These are phyloP conservation scores for Metschnikowia borealis DNA, from an alignment of 805 yeast species.

Conservation along the genomic window DNA sequence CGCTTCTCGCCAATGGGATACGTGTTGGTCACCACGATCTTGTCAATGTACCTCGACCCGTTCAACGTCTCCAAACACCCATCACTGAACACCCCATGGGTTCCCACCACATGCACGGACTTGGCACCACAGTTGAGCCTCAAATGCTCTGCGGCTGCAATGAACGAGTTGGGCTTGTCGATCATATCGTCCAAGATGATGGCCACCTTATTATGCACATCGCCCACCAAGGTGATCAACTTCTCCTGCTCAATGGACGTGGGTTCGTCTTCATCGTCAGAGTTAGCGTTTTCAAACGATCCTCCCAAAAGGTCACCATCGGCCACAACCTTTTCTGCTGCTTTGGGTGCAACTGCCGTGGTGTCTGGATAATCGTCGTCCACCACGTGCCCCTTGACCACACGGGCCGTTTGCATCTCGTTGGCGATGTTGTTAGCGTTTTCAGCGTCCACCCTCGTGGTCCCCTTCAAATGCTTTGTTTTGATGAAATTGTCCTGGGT, in stretches of 20 bases:
- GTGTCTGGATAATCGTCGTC: slow-evolving; percentile 63
- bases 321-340: slow-evolving; percentile 3
- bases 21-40: slow-evolving; percentile 92
- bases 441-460: slow-evolving; percentile 45
- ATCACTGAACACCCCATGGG: slow-evolving; percentile 92
- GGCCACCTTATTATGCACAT: slow-evolving; percentile 87
- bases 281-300: slow-evolving; percentile 69
- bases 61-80: slow-evolving; percentile 78
- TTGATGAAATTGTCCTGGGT: slow-evolving; percentile 55
- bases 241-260: slow-evolving; percentile 64
- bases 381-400: slow-evolving; percentile 95
- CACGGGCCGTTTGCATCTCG: slow-evolving; percentile 91
- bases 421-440: slow-evolving; percentile 67
- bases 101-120: slow-evolving; percentile 83
- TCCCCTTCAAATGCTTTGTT: slow-evolving; percentile 38
- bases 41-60: slow-evolving; percentile 78
- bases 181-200: slow-evolving; percentile 95
- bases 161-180: slow-evolving; percentile 89
- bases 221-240: slow-evolving; percentile 93
- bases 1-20: slow-evolving; percentile 77
- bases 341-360: slow-evolving; percentile 1
- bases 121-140: slow-evolving; percentile 95
- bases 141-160: slow-evolving; percentile 98
- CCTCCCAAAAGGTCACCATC: slow-evolving; percentile 70
- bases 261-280: slow-evolving; percentile 86